These are phyloP conservation scores for Brettanomyces anomalus DNA, from an alignment of 805 yeast species.

Conservation along the genomic window DNA sequence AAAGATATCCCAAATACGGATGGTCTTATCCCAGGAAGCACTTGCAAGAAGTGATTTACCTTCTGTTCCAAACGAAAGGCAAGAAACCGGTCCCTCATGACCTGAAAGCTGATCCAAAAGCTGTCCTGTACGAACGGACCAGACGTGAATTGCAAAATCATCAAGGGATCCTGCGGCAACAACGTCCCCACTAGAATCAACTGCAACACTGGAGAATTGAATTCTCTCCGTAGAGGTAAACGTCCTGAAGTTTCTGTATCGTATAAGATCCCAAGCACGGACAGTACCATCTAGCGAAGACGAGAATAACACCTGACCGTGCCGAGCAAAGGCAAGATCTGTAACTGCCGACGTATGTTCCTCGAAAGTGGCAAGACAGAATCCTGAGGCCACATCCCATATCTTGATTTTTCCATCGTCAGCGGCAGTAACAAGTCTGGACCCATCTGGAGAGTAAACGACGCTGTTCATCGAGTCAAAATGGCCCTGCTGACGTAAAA, in stretches of 20 bases:
- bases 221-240: constrained; percentile 86
- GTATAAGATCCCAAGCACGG: constrained; percentile 90
- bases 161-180: constrained; percentile 93
- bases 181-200: constrained; percentile 95
- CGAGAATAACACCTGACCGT: constrained; percentile 85
- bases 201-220: constrained; percentile 83
- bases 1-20: constrained; percentile 88
- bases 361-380: constrained; percentile 83
- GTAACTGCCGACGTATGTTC: constrained; percentile 90
- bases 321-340: constrained; percentile 76
- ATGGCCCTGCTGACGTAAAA: constrained; percentile 94
- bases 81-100: constrained; percentile 92
- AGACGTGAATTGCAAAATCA: constrained; percentile 82
- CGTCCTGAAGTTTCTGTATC: constrained; percentile 90
- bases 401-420: constrained; percentile 96
- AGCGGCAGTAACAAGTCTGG: constrained; percentile 83
- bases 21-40: constrained; percentile 95
- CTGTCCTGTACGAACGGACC: constrained; percentile 97
- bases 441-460: constrained; percentile 91
- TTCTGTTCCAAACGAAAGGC: constrained; percentile 76
- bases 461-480: constrained; percentile 81
- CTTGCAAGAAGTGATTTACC: constrained; percentile 65
- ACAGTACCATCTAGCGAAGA: constrained; percentile 94
- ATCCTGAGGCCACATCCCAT: constrained; percentile 92
- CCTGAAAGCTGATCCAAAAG: constrained; percentile 81